Conservation (phyloP, 352 stramenopile genomes). For the Phytophthora tentaculata region DNA sequence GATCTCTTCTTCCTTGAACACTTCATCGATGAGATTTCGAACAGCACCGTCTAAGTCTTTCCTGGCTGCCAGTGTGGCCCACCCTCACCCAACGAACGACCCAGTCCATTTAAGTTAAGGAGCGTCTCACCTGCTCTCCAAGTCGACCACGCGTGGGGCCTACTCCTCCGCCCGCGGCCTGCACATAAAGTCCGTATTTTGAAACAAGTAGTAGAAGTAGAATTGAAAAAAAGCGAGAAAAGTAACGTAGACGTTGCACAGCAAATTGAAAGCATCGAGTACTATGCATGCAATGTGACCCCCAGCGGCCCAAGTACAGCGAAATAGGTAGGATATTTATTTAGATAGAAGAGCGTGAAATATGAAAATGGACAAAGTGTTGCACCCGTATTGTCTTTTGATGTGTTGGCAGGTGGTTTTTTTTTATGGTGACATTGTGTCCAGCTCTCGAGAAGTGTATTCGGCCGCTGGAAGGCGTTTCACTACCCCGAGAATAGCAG, state of each 20-base stretch:
- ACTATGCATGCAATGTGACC: conserved; percentile 16
- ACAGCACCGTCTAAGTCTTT: conserved; percentile 39
- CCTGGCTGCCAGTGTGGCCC: background rate
- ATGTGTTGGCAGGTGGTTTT: too few species aligned
- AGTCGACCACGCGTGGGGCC: conserved; percentile 6
- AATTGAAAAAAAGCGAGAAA: conserved; percentile 23
- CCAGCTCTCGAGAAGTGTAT: too few species aligned
- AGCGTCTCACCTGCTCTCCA: conserved; percentile 4
- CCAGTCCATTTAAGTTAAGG: conserved; percentile 37
- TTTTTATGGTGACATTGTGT: too few species aligned
- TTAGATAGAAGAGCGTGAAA: conserved; percentile 18
- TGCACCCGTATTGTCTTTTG: too few species aligned
- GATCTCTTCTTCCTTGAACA: conserved; percentile 84
- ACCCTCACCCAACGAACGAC: conserved; percentile 6
- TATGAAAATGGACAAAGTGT: conserved; percentile 11
- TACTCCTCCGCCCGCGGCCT: conserved; percentile 5
- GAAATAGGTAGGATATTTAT: conserved; percentile 33
- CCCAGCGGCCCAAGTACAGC: conserved; percentile 1
- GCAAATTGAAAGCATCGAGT: conserved; percentile 35
- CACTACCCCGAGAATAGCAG: too few species aligned
- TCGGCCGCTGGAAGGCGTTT: too few species aligned
- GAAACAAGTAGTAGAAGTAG: conserved; percentile 40
- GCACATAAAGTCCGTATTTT: conserved; percentile 43
- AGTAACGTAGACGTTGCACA: conserved; percentile 41
- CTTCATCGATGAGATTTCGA: conserved; percentile 82